A percentile compares a stretch with the other conserved stretches of the same genome.
phyloP scores from a whole-genome alignment of 768 basidiomycete genomes.

The Galerina sulciceps region DNA sequence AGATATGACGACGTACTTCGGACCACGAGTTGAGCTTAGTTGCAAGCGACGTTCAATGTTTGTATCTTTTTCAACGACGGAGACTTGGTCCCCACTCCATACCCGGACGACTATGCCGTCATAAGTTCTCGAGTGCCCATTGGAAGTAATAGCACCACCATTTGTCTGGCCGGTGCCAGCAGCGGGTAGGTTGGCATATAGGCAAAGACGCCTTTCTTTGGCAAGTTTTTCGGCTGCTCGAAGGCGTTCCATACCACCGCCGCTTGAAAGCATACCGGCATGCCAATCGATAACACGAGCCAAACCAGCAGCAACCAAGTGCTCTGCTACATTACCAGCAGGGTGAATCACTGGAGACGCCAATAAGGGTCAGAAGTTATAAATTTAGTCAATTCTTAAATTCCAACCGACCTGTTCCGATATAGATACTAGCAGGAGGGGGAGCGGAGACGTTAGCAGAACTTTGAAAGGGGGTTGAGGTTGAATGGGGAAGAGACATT shows the following conservation, averaged over 20 bases:
- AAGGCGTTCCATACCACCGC: constrained; percentile 87
- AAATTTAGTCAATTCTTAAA: background rate
- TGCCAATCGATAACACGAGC: constrained; percentile 98
- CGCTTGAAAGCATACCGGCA: constrained; percentile 87
- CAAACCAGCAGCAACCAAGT: constrained; percentile 81
- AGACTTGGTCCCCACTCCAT: constrained; percentile 93
- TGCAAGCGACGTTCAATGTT: constrained; percentile 83
- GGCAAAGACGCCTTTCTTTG: constrained; percentile 70
- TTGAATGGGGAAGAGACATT: constrained; percentile 77
- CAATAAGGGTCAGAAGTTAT: background rate
- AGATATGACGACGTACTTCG: constrained; percentile 55
- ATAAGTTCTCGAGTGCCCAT: constrained; percentile 57
- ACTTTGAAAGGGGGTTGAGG: constrained; percentile 80
- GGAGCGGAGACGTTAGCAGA: constrained; percentile 55
- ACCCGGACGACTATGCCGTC: constrained; percentile 85
- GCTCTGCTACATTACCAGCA: constrained; percentile 92
- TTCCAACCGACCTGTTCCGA: constrained; percentile 70
- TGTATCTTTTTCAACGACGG: constrained; percentile 73
- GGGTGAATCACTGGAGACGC: constrained; percentile 74
- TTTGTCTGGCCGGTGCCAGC: constrained; percentile 47
- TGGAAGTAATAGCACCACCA: constrained; percentile 40
- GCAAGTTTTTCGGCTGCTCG: constrained; percentile 83
- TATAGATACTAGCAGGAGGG: constrained; percentile 81
- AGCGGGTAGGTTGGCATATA: constrained; percentile 65
- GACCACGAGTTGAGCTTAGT: constrained; percentile 86